These are phyloP conservation scores for Apiotrichum sp. DNA, from an alignment of 1,284 basidiomycete genomes.

Conservation along the genomic window DNA sequence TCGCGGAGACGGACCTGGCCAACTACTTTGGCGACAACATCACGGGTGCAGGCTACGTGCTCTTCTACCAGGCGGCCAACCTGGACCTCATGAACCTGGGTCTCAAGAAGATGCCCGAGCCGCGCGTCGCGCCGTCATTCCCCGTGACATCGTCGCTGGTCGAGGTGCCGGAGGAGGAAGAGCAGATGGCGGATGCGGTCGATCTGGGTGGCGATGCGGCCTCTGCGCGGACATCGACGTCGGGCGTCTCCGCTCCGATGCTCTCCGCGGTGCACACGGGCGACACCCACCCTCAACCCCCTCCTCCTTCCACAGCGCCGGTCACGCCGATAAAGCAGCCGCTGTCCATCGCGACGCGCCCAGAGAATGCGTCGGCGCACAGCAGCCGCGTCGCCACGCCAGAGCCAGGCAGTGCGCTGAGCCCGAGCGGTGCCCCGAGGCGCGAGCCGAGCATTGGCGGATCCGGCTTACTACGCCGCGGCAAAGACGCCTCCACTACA, in stretches of 20 bases:
- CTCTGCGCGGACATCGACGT: neutral
- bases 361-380: neutral
- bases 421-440: neutral
- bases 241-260: neutral
- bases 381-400: neutral
- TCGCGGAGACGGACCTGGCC: constrained; percentile 82
- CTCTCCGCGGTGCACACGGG: no score
- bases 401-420: neutral
- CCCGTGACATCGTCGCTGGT: neutral
- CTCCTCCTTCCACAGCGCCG: neutral
- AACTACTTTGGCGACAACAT: constrained; percentile 90
- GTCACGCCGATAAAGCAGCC: neutral
- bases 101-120: constrained; percentile 23
- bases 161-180: constrained; percentile 3
- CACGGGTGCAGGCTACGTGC: constrained; percentile 86
- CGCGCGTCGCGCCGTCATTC: constrained; percentile 7
- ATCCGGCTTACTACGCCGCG: neutral
- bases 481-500: neutral
- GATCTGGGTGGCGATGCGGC: neutral
- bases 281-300: no score
- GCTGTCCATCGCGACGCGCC: neutral
- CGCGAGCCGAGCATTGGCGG: neutral
- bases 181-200: neutral
- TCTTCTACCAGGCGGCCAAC: constrained; percentile 94
- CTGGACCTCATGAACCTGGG: constrained; percentile 67